These are phyloP conservation scores for Penicillium hesseltinei DNA, from an alignment of 2,329 filamentous ascomycete genomes.

Conservation along the genomic window DNA sequence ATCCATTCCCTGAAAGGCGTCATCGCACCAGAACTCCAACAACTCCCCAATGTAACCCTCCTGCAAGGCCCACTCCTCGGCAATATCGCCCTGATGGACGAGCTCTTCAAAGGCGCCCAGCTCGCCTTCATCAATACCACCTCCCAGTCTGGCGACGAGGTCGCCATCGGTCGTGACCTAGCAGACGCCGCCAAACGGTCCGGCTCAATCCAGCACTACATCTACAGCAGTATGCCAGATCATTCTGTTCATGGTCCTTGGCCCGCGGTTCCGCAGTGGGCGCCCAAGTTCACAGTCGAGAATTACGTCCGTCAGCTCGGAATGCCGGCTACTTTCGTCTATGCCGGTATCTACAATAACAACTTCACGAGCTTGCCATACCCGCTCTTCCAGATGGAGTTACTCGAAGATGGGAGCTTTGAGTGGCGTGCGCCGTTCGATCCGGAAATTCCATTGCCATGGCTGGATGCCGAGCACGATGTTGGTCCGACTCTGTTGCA, in stretches of 20 bases:
- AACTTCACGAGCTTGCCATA: slow-evolving; percentile 94
- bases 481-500: slow-evolving; percentile 88
- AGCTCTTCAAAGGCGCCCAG: slow-evolving; percentile 79
- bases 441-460: slow-evolving; percentile 82
- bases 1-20: slow-evolving; percentile 82
- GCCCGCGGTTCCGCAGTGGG: slow-evolving; percentile 87
- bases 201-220: slow-evolving; percentile 76
- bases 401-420: slow-evolving; percentile 80
- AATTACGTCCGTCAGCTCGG: slow-evolving; percentile 82
- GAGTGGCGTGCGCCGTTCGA: slow-evolving; percentile 93
- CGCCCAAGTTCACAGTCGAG: slow-evolving; percentile 87
- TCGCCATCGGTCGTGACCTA: slow-evolving; percentile 80
- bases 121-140: slow-evolving; percentile 97
- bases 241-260: slow-evolving; percentile 79
- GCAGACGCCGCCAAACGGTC: slow-evolving; percentile 85
- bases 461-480: slow-evolving; percentile 95
- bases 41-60: slow-evolving; percentile 76
- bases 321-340: slow-evolving; percentile 86
- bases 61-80: slow-evolving; percentile 66
- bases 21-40: slow-evolving; percentile 80
- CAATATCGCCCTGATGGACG: slow-evolving; percentile 68
- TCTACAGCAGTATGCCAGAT: slow-evolving; percentile 97
- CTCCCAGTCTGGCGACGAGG: slow-evolving; percentile 85
- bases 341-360: slow-evolving; percentile 98
- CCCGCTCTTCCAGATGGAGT: slow-evolving; percentile 92